Percentiles rank a stretch among this genome's conserved stretches.
These are phyloP conservation scores for Xerocomus potaroensis DNA, from an alignment of 768 basidiomycete species.

Conservation along the genomic window DNA sequence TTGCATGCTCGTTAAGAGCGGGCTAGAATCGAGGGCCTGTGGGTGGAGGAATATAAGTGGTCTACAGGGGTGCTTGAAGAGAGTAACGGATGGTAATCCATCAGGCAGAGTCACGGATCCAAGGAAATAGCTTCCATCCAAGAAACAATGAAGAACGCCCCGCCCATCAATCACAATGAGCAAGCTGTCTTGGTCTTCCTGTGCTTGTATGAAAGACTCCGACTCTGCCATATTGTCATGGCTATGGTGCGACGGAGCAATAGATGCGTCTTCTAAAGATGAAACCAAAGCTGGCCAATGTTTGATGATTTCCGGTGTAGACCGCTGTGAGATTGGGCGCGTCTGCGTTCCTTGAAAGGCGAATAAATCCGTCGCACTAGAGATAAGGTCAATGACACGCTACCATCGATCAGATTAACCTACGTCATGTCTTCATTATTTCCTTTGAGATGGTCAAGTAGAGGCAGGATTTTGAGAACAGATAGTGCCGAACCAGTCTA, in stretches of 20 bases:
- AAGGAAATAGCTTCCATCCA: constrained; percentile 74
- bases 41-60: constrained; percentile 51
- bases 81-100: constrained; percentile 31
- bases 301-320: constrained; percentile 56
- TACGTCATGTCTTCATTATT: constrained; percentile 66
- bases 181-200: constrained; percentile 59
- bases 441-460: constrained; percentile 67
- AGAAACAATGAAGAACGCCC: constrained; percentile 59
- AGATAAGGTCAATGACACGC: constrained; percentile 14
- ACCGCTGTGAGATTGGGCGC: constrained; percentile 38
- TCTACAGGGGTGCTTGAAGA: constrained; percentile 41
- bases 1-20: constrained; percentile 24
- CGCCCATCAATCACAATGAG: constrained; percentile 54
- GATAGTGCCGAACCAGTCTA: constrained; percentile 79
- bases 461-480: constrained; percentile 61
- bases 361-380: constrained; percentile 74
- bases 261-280: constrained; percentile 56
- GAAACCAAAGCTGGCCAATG: constrained; percentile 65
- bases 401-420: constrained; percentile 22
- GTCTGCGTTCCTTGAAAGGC: constrained; percentile 72
- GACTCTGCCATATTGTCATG: constrained; percentile 26
- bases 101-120: constrained; percentile 41
- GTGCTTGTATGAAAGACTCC: constrained; percentile 24
- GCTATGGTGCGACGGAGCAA: constrained; percentile 41
- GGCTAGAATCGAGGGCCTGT: constrained; percentile 25